A percentile compares a stretch with the other conserved stretches of the same genome.
Evolutionary conservation across 1,139 yeast genomes (phyloP).

Genomic region (Lodderomyces metapsilosis): DNA sequence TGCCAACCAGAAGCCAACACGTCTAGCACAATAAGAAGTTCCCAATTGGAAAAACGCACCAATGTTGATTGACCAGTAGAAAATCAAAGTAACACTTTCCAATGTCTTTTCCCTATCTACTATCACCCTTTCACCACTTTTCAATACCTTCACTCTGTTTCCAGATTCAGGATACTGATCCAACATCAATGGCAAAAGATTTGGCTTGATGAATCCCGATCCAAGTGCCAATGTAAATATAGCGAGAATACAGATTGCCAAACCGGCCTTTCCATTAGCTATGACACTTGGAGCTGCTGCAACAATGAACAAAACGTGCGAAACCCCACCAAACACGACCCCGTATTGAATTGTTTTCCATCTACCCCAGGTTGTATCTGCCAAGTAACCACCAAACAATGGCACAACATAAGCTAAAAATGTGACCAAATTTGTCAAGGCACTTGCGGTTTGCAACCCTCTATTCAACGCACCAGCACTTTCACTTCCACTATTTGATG

Average conservation of each 20-base stretch:
- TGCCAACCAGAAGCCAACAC: slow-evolving; percentile 77
- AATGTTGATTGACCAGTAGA: slow-evolving; percentile 77
- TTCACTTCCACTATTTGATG: slow-evolving; percentile 46
- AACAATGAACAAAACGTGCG: slow-evolving; percentile 38
- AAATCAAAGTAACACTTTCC: slow-evolving; percentile 72
- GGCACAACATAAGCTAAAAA: slow-evolving; percentile 46
- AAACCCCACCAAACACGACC: slow-evolving; percentile 35
- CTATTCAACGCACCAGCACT: slow-evolving; percentile 45
- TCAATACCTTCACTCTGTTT: slow-evolving; percentile 57
- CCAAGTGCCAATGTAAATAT: slow-evolving; percentile 40
- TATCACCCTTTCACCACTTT: slow-evolving; percentile 65
- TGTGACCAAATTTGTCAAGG: slow-evolving; percentile 36
- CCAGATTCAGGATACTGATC: slow-evolving; percentile 53
- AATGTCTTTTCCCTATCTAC: slow-evolving; percentile 70
- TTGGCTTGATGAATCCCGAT: slow-evolving; percentile 53
- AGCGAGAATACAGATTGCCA: slow-evolving; percentile 36
- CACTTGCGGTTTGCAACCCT: slow-evolving; percentile 41
- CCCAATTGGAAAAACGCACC: slow-evolving; percentile 80
- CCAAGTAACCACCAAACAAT: slow-evolving; percentile 42
- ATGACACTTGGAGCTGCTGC: slow-evolving; percentile 42
- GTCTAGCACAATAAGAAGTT: slow-evolving; percentile 68
- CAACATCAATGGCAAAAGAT: slow-evolving; percentile 50
- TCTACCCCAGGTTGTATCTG: slow-evolving; percentile 43
- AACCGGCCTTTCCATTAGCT: slow-evolving; percentile 29
- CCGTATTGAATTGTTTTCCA: slow-evolving; percentile 44